Percentiles rank a stretch among this genome's conserved stretches.
Conservation (phyloP, 139 green algal species). For the Nannochloris sp. region DNA sequence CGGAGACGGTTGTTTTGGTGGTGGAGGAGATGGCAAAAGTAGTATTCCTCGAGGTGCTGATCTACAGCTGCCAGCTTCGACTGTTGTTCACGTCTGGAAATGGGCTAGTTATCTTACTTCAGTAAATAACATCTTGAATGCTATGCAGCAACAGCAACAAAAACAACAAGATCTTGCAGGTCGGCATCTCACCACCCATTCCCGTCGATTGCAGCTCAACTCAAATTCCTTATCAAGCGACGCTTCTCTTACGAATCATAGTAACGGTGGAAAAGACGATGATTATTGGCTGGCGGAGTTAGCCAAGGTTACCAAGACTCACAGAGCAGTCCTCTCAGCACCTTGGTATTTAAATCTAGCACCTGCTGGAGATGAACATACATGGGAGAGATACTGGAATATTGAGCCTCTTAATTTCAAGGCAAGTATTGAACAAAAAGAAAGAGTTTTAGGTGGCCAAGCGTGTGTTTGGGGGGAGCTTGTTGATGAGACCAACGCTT, state of each 20-base stretch:
- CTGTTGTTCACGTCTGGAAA: conserved; percentile 42
- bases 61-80: conserved; percentile 1
- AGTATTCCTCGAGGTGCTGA: not conserved
- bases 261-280: not conserved
- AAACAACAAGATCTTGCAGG: no score
- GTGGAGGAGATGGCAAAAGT: not conserved
- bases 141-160: no score
- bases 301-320: conserved; percentile 8
- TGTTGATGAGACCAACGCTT: conserved; percentile 40
- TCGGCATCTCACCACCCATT: no score
- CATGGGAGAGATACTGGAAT: conserved; percentile 2
- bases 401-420: conserved; percentile 9
- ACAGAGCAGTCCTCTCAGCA: conserved; percentile 23
- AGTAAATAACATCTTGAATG: no score
- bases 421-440: conserved; percentile 13
- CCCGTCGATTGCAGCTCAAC: not conserved
- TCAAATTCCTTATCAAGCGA: not conserved
- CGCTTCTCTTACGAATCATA: not conserved
- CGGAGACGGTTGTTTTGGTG: conserved; percentile 29
- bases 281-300: not conserved
- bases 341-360: conserved; percentile 47
- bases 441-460: conserved; percentile 47
- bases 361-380: not conserved
- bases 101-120: conserved; percentile 30
- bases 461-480: conserved; percentile 54